Base-by-base conservation (phyloP, 2,329 filamentous ascomycete species). In the Myotisia sp. region DNA sequence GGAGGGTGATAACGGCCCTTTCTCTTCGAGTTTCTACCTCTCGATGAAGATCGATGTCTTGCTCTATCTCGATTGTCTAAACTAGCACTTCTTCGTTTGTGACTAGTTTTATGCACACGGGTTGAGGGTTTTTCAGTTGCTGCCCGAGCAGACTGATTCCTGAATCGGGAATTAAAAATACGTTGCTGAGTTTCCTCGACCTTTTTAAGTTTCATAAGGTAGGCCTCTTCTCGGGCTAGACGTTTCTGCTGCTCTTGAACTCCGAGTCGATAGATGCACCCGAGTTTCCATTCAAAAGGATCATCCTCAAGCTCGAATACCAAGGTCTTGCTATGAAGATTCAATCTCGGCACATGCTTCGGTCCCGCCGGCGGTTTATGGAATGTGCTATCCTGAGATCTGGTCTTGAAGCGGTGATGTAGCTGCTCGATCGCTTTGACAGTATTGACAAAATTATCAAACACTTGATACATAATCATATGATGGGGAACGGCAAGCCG, bases 201-300 rank as follows among this genome's bases (percentile, higher is more conserved):
- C 48, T 79, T 86, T 53, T 86, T 92, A 9, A 79, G 70, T 54
- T 98, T 98, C 39, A 92, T 64, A 9, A 75, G 66, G 56, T 92
- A 95, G 0, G 87, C 87, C 44, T 92, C 84, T 53, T 93, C 84
- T 27, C 90, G 75, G 3, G 87, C 86, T 36, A 92, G 63, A 13
- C 90, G 73, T 55, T 95, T 90, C 52, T 79, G 77, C 56, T 95
- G 87, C 55, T 98, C 90, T 36, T 86, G 65, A 13, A 87, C 68
- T 0, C 92, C 90, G 29, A 83, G 74, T 20, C 87, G 76, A 54
- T 95, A 98, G 33, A 98, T 98, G 50, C 85, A 76, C 10, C 86
- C 84, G 6, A 98, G 65, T 53, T 94, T 95, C 82, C 86, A 98
- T 54, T 98, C 90, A 49, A 98, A 98, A 0, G 83, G 79, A 32